Base-by-base conservation (phyloP, 2,329 filamentous ascomycete genomes). In the Aspergillus fumigatus region DNA sequence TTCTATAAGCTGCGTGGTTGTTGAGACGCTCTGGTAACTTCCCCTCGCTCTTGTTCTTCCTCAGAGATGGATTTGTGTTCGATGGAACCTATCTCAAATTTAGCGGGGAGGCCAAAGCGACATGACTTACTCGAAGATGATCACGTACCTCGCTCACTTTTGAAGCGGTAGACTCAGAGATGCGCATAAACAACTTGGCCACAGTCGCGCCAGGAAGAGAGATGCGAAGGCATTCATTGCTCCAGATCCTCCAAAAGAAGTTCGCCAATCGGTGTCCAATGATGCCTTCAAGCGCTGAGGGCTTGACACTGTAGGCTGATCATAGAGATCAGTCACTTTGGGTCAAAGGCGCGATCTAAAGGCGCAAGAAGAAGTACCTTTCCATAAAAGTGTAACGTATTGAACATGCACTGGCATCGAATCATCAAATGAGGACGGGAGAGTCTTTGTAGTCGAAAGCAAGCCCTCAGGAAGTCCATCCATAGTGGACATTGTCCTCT, bases 191-290 rank as follows among this genome's bases (percentile, higher is more conserved):
- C 48, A 81, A 65, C 4, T 53, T 64, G 9, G 76, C 75, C 54
- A 82, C 63, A 9, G 66, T 73, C 10, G 69, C 67, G 21, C 75
- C 72, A 49, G 68, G 71, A 8, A 80, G 70, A 6, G 65, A 69
- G 14, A 65, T 60, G 19, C 68, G 66, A 14, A 79, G 69, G 7
- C 62, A 64, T 6, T 70, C 64, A 53, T 71, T 78, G 51, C 77
- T 71, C 78, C 77, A 81, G 59, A 82, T 76, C 53, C 80, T 70
- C 80, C 80, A 82, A 63, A 82, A 82, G 29, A 82, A 70, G 63
- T 81, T 80, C 56, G 80, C 77, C n/a, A 81, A 67, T 56, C 80
- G 72, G 53, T 67, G 65, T 48, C 77, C 77, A 4, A 68, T 67
- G 43, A 72, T 67, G 56, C 76, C 72, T 43, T 73, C 69, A 50